A percentile compares a stretch with the other conserved stretches of the same genome.
These are phyloP conservation scores for Brassica juncea DNA, from an alignment of 345 rosid species.

Conservation along the genomic window DNA sequence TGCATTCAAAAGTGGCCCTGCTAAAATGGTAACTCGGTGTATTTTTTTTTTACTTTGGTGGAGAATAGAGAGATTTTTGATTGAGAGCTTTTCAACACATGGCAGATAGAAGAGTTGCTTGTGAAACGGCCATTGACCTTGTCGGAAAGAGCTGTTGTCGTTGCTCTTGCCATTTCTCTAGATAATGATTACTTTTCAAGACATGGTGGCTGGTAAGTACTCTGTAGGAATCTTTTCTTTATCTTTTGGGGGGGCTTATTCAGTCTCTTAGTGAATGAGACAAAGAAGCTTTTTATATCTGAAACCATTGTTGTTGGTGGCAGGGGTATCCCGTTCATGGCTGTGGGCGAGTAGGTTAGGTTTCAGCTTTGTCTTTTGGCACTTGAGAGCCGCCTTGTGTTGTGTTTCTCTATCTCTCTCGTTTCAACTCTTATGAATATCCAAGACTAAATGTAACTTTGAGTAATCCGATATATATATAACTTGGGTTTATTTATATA, in stretches of 20 bases:
- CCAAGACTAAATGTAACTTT: conserved; percentile 3
- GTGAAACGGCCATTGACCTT: conserved; percentile 66
- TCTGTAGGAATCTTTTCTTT: neutral
- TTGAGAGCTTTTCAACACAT: neutral
- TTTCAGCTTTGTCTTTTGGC: conserved; percentile 14
- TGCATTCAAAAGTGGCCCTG: conserved; percentile 55
- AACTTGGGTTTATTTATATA: neutral
- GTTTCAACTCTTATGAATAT: neutral
- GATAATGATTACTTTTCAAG: conserved; percentile 96
- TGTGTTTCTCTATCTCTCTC: conserved; percentile 4
- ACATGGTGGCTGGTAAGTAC: conserved; percentile 81
- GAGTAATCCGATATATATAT: neutral
- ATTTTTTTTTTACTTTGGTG: neutral
- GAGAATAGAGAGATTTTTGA: neutral
- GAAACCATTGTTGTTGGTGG: conserved; percentile 29
- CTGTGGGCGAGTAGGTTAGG: conserved; percentile 49
- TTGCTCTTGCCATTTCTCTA: conserved; percentile 89
- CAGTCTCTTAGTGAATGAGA: neutral
- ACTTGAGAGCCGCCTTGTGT: conserved; percentile 25
- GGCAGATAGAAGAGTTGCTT: conserved; percentile 78
- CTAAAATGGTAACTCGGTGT: conserved; percentile 46
- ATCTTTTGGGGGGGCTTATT: neutral
- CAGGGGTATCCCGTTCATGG: conserved; percentile 68
- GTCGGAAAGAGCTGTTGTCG: conserved; percentile 79
- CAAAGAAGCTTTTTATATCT: neutral